These are phyloP conservation scores for Xylaria sp. DNA, from an alignment of 495 filamentous ascomycete species.

Conservation along the genomic window DNA sequence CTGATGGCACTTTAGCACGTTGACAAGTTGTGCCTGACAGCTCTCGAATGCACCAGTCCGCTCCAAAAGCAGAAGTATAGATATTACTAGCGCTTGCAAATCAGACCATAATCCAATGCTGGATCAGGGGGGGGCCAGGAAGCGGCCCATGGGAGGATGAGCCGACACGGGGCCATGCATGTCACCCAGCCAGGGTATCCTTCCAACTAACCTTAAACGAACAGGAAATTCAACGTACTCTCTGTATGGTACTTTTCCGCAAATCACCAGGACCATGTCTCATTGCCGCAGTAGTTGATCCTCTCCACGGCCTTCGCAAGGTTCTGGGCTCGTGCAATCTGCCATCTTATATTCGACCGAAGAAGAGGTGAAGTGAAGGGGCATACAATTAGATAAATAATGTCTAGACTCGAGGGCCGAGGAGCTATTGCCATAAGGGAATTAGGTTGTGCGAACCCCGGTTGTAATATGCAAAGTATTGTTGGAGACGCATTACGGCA, in stretches of 20 bases:
- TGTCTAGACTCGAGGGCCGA: neutral
- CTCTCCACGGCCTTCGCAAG: conserved; percentile 3
- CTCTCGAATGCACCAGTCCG: conserved; percentile 22
- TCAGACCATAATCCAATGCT: conserved; percentile 44
- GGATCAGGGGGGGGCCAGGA: conserved; percentile 25
- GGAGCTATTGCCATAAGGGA: neutral
- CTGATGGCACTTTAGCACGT: conserved; percentile 31
- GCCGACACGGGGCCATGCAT: conserved; percentile 45
- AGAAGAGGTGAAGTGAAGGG: neutral
- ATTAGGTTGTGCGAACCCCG: conserved; percentile 3
- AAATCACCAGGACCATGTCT: conserved; percentile 25
- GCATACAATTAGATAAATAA: neutral
- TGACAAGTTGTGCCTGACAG: conserved; percentile 30
- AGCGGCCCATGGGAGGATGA: conserved; percentile 39
- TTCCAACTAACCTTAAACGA: conserved; percentile 25
- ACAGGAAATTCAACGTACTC: conserved; percentile 21
- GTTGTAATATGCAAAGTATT: conserved; percentile 8
- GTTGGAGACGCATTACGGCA: conserved; percentile 14
- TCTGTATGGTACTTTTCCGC: conserved; percentile 31
- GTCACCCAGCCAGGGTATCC: conserved; percentile 34
- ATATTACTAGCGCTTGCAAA: conserved; percentile 38
- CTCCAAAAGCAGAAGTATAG: conserved; percentile 18
- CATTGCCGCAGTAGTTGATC: conserved; percentile 10
- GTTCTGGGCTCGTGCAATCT: neutral
- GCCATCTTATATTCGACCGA: neutral